phyloP scores from a whole-genome alignment of 768 basidiomycete species.

The Suillus subalutaceus region DNA sequence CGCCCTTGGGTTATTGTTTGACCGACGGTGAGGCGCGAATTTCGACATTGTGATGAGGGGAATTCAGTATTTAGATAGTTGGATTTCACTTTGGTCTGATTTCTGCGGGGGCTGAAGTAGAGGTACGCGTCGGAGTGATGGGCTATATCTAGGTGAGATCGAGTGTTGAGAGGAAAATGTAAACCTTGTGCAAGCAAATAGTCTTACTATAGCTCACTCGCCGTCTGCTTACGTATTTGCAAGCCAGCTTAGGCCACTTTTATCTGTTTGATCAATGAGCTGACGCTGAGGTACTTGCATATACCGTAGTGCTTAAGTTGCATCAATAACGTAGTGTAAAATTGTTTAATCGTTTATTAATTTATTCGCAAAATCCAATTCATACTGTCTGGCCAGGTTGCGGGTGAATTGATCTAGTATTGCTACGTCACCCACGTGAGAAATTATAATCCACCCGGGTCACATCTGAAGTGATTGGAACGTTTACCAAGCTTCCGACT shows the following conservation, averaged over 20 bases:
- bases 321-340: no score
- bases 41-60: slow-evolving; percentile 61
- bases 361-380: no score
- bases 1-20: slow-evolving; percentile 64
- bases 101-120: no score
- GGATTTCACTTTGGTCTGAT: not conserved
- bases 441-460: no score
- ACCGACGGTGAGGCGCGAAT: slow-evolving; percentile 72
- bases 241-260: not conserved
- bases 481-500: not conserved
- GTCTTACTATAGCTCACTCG: no score
- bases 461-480: not conserved
- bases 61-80: not conserved
- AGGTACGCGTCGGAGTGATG: not conserved
- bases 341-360: no score
- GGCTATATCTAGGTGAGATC: not conserved
- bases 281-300: no score
- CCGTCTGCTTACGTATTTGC: slow-evolving; percentile 20
- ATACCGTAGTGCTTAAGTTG: no score
- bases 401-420: no score
- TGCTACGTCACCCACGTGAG: no score
- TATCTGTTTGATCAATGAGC: no score
- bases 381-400: no score
- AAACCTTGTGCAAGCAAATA: not conserved
- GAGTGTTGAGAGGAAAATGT: slow-evolving; percentile 2